phyloP scores from a whole-genome alignment of 2,329 filamentous ascomycete genomes.

The Sporothrix curviconia region DNA sequence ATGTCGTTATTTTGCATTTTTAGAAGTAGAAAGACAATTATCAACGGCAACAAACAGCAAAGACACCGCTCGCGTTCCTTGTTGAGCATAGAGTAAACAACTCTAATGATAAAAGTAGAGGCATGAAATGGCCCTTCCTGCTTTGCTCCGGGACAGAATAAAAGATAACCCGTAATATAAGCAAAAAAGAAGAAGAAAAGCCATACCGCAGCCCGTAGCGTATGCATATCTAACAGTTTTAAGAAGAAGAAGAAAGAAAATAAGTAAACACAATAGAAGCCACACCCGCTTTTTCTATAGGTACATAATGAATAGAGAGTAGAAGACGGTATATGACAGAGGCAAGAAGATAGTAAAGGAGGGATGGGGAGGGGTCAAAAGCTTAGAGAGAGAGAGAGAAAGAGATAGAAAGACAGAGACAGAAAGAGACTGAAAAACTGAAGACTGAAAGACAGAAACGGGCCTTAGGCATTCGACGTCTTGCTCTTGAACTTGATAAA shows the following conservation, averaged over 20 bases:
- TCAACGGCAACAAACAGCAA: too few species aligned
- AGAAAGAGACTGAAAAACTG: neutral
- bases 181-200: neutral
- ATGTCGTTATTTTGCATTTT: too few species aligned
- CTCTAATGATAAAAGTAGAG: too few species aligned
- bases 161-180: too few species aligned
- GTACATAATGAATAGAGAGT: too few species aligned
- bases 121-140: too few species aligned
- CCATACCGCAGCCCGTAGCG: neutral
- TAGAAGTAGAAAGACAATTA: too few species aligned
- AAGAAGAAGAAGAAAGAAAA: neutral
- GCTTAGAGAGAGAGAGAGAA: neutral
- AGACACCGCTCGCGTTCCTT: too few species aligned
- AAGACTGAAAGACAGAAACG: neutral
- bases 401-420: neutral
- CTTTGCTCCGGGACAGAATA: neutral
- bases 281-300: neutral
- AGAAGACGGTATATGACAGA: too few species aligned
- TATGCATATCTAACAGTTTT: neutral
- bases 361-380: too few species aligned
- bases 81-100: too few species aligned
- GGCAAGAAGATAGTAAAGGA: neutral
- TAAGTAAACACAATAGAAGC: neutral
- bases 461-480: conserved; percentile 2
- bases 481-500: conserved; percentile 21